Conservation (phyloP, 768 basidiomycete species). For the Pleurotus ostreatus region DNA sequence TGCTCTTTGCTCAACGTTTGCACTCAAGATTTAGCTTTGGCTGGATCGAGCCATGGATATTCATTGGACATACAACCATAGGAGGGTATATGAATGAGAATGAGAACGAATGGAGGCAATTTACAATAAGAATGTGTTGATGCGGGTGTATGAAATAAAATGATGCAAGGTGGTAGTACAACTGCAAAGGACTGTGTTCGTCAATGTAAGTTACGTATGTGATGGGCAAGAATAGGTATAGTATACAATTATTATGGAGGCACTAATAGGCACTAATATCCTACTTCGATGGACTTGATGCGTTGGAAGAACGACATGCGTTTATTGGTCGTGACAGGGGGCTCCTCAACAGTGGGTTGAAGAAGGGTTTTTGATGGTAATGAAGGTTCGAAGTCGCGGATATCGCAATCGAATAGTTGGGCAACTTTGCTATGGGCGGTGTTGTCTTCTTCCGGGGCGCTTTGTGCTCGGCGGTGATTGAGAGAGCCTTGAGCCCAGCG, state of each 20-base stretch:
- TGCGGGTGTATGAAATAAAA: not conserved
- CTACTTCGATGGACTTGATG: conserved; percentile 19
- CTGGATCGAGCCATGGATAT: too few relatives aligned
- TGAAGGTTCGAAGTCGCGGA: not conserved
- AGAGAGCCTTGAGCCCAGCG: conserved; percentile 49
- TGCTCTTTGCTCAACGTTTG: too few relatives aligned
- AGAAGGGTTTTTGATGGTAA: not conserved
- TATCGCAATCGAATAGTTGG: not conserved
- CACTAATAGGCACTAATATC: not conserved
- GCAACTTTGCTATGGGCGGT: conserved; percentile 17
- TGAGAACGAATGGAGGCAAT: not conserved
- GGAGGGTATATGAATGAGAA: too few relatives aligned
- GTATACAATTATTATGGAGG: not conserved
- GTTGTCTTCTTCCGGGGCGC: conserved; percentile 37
- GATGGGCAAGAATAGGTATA: not conserved
- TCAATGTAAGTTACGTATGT: not conserved
- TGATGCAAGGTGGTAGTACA: conserved; percentile 8
- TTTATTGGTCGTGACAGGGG: conserved; percentile 19
- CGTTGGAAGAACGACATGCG: conserved; percentile 32
- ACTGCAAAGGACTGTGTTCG: not conserved
- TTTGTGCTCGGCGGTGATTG: conserved; percentile 45
- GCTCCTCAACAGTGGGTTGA: not conserved
- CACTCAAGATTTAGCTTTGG: too few relatives aligned
- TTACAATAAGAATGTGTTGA: conserved; percentile 1
- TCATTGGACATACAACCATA: too few relatives aligned